Conservation (phyloP, 192 early-diverging fungal species). For the Phlyctochytrium bullatum region DNA sequence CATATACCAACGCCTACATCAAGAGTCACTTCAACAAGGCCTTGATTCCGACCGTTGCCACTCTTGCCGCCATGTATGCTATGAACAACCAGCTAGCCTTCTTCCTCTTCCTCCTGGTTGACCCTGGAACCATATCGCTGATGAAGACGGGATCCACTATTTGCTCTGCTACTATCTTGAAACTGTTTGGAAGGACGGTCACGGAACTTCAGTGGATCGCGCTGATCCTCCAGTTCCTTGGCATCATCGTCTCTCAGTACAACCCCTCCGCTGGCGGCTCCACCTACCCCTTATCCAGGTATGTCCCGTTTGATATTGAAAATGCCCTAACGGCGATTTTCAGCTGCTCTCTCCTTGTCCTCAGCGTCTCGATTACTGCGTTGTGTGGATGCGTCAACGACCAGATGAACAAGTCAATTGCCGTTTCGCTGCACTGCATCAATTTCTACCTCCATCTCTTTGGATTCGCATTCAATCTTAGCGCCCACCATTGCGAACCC, state of each 20-base stretch:
- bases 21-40: neutral
- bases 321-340: neutral
- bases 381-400: constrained; percentile 13
- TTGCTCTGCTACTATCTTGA: constrained; percentile 6
- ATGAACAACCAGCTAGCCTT: constrained; percentile 22
- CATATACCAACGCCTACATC: neutral
- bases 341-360: neutral
- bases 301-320: neutral
- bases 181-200: neutral
- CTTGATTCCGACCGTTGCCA: neutral
- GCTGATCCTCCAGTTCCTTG: constrained; percentile 13
- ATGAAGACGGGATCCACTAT: constrained; percentile 14
- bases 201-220: constrained; percentile 15
- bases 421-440: constrained; percentile 7
- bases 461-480: constrained; percentile 12
- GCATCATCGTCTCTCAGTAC: constrained; percentile 11
- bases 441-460: constrained; percentile 17
- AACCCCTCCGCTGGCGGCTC: constrained; percentile 8
- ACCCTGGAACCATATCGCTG: constrained; percentile 19
- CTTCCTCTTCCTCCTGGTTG: constrained; percentile 12
- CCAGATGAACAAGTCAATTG: constrained; percentile 1
- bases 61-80: neutral
- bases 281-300: neutral
- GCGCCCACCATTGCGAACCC: neutral
- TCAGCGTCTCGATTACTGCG: constrained; percentile 6